Evolutionary conservation across 176 grass and related monocot genomes (phyloP), one percentile per base, ranked within the genome.

Genomic region (Microstegium vimineum): DNA sequence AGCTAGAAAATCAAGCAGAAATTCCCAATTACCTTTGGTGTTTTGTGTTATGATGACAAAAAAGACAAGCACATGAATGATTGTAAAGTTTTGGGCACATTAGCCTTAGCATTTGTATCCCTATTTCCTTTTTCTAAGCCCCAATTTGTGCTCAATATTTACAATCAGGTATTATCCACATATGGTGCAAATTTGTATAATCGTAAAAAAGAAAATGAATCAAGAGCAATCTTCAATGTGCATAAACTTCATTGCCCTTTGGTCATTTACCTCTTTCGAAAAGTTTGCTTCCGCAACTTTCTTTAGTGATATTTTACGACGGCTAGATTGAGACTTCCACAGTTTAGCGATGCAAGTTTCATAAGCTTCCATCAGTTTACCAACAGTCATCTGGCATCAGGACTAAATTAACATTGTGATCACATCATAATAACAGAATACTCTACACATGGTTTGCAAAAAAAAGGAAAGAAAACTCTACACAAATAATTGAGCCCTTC

Each of bases 361-460:
- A 28, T 99, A 99, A 45, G 80, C 78, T 81, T 90, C 89, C 93
- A 99, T 99, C 77, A 94, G 40, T 77, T 88, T 89, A 76, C 85
- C 89, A 89, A 90, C 85, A 16, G 93, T 92, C 93, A 99, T 82
- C 97, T 99, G 81, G 61, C 59, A 85, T 79, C 61, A 70, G 34
- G 17, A 84, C 87, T 43, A 78, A 64, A 69, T 52, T 37, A 41
- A 49, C 4, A 65, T 22, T 49, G 26, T 75, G 37, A 68, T 74
- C 17, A 33, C 23, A 9, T 12, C 1, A 17, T 46, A 78, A 88
- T 34, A 84, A 64, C 8, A 25, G 51, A 52, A 63, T 81, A 62
- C 27, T 77, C 9, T 37, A 67, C 2, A 2, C 4, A 77, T 46
- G 71, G 54, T 59, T 23, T 12, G 3, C 4, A 26, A 1, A 33